phyloP scores from a whole-genome alignment of 257 asterid genomes.

The Osmanthus fragrans region DNA sequence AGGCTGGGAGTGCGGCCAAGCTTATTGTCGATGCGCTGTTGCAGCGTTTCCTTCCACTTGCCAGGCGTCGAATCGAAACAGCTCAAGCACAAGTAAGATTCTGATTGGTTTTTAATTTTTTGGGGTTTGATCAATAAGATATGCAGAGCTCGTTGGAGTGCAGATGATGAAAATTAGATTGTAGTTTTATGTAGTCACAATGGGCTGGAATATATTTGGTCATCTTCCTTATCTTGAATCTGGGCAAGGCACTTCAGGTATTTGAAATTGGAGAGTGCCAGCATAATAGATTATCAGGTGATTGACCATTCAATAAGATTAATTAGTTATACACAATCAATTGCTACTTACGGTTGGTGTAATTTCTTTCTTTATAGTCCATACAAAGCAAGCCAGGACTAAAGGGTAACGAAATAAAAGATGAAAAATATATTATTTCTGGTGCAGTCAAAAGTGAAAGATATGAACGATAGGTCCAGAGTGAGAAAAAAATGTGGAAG shows the following conservation, averaged over 20 bases:
- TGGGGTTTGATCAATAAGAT: too few species aligned
- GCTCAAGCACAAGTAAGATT: constrained; percentile 93
- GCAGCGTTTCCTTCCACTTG: constrained; percentile 98
- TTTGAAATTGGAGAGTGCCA: constrained; percentile 13
- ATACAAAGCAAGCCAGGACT: neutral
- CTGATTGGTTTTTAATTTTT: neutral
- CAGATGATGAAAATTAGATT: neutral
- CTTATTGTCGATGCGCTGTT: constrained; percentile 93
- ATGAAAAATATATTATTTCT: neutral
- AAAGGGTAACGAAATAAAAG: constrained; percentile 1
- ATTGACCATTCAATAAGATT: neutral
- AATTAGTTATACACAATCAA: neutral
- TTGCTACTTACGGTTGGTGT: neutral
- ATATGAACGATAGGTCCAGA: constrained; percentile 11
- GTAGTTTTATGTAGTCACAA: neutral
- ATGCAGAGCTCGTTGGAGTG: neutral
- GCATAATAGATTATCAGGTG: neutral
- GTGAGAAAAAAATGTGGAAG: constrained; percentile 9
- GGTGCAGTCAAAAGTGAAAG: neutral
- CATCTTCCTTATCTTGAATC: neutral
- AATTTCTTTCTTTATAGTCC: constrained; percentile 12
- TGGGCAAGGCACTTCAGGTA: neutral
- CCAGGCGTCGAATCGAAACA: constrained; percentile 96
- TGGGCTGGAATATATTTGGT: neutral
- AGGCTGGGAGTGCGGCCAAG: constrained; percentile 99